Conservation (phyloP, 495 filamentous ascomycete species). For the Aspergillus homomorphus region DNA sequence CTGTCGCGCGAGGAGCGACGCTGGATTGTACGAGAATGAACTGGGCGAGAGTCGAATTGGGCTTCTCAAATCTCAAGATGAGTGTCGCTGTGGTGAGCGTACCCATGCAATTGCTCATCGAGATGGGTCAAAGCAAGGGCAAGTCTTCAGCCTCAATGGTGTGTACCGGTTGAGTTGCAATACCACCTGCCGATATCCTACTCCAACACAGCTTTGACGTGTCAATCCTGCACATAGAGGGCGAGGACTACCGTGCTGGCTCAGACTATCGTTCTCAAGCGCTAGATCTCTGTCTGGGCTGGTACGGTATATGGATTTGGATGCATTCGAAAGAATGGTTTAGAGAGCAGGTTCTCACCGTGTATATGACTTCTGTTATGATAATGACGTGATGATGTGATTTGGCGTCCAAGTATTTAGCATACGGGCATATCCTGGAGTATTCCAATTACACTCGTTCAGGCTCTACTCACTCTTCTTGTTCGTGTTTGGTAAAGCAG, state of each 20-base stretch:
- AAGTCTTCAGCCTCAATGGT: background rate
- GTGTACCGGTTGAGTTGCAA: background rate
- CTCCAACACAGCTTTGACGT: conserved; percentile 8
- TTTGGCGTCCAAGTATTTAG: conserved; percentile 10
- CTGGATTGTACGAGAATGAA: conserved; percentile 42
- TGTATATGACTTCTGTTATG: conserved; percentile 29
- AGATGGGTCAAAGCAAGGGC: background rate
- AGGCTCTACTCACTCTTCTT: background rate
- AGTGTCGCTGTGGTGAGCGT: background rate
- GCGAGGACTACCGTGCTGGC: conserved; percentile 1
- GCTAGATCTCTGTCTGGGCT: conserved; percentile 5
- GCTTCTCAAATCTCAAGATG: background rate
- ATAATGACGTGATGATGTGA: conserved; percentile 38
- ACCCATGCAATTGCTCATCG: background rate
- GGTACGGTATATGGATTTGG: conserved; percentile 3
- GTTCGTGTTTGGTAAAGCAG: background rate
- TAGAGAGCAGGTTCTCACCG: conserved; percentile 10
- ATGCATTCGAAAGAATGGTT: conserved; percentile 5
- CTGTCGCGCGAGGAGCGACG: conserved; percentile 49
- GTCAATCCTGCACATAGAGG: conserved; percentile 3
- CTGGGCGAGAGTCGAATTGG: background rate
- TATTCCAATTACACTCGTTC: conserved; percentile 15
- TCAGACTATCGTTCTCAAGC: conserved; percentile 4
- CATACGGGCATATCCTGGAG: conserved; percentile 10
- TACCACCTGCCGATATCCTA: background rate